A percentile compares a stretch with the other conserved stretches of the same genome.
These are phyloP conservation scores for Kwoniella pini DNA, from an alignment of 768 basidiomycete species.

Conservation along the genomic window DNA sequence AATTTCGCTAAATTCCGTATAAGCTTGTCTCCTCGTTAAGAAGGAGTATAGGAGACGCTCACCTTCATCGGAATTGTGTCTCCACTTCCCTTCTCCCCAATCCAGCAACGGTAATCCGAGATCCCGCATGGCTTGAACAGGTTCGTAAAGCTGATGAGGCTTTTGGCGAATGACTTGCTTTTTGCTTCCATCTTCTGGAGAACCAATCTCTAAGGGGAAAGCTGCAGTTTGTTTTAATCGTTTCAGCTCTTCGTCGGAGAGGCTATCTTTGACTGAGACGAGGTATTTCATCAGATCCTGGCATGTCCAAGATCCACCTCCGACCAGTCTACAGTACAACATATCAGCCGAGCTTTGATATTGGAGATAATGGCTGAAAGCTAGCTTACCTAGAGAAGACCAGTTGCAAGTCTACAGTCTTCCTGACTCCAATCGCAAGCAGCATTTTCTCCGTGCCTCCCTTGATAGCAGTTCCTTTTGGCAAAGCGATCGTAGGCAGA, in stretches of 20 bases:
- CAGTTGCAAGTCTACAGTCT: conserved; percentile 87
- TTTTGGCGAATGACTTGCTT: conserved; percentile 60
- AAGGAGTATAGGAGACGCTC: no score
- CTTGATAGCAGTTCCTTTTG: conserved; percentile 67
- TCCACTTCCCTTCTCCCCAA: conserved; percentile 86
- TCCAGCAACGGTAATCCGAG: conserved; percentile 80
- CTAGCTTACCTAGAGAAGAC: conserved; percentile 82
- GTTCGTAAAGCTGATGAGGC: conserved; percentile 82
- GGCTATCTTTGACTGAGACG: conserved; percentile 70
- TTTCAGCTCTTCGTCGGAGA: conserved; percentile 64
- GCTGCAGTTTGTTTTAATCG: conserved; percentile 68
- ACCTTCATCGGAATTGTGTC: conserved; percentile 82
- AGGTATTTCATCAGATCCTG: conserved; percentile 84
- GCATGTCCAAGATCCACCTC: conserved; percentile 68
- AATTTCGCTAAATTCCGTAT: conserved; percentile 64
- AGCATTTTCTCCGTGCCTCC: conserved; percentile 67
- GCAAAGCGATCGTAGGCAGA: conserved; percentile 72
- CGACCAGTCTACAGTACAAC: conserved; percentile 37
- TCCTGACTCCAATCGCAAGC: conserved; percentile 75
- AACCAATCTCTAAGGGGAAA: conserved; percentile 59
- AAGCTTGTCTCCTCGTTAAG: no score
- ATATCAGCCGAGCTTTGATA: conserved; percentile 43
- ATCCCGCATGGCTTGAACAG: conserved; percentile 67
- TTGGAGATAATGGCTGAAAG: no score
- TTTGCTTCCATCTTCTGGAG: conserved; percentile 12